These are phyloP conservation scores for Lactuca sativa DNA, from an alignment of 129 eudicot genomes.

Conservation along the genomic window DNA sequence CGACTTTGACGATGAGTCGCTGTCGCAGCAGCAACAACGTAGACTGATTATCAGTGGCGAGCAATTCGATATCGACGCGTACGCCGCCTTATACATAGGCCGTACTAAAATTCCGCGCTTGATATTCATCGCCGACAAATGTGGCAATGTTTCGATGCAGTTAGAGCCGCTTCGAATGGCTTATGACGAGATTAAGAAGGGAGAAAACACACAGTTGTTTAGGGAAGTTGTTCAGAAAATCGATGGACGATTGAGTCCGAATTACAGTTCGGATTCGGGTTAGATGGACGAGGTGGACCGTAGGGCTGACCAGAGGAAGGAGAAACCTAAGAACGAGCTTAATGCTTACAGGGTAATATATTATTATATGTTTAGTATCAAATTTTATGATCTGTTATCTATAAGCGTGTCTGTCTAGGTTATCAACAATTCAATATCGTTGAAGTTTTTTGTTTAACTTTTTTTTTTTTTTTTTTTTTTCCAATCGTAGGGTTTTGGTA, in stretches of 20 bases:
- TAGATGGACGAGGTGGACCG: slow-evolving; percentile 85
- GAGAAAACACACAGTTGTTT: slow-evolving; percentile 73
- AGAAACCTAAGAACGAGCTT: slow-evolving; percentile 89
- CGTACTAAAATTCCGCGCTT: slow-evolving; percentile 72
- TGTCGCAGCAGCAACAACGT: slow-evolving; percentile 39
- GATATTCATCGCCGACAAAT: slow-evolving; percentile 61
- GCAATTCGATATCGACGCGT: slow-evolving; percentile 87
- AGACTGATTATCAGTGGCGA: slow-evolving; percentile 71
- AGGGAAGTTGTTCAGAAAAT: slow-evolving; percentile 76
- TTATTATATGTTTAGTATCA: not conserved
- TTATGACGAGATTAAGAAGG: slow-evolving; percentile 83
- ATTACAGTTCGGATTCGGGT: slow-evolving; percentile 46
- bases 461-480: too few relatives aligned
- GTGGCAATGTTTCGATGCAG: slow-evolving; percentile 54
- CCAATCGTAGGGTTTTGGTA: not conserved
- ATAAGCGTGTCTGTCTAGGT: not conserved
- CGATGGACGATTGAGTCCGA: slow-evolving; percentile 62
- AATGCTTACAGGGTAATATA: slow-evolving; percentile 80
- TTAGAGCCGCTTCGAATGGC: slow-evolving; percentile 89
- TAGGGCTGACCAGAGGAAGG: slow-evolving; percentile 78
- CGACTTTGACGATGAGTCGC: slow-evolving; percentile 48
- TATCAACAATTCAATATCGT: not conserved
- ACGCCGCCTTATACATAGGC: slow-evolving; percentile 80
- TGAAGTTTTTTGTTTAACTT: not conserved
- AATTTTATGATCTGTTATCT: not conserved